Conservation (phyloP, 2,329 filamentous ascomycete species). For the Sarocladium oryzae region DNA sequence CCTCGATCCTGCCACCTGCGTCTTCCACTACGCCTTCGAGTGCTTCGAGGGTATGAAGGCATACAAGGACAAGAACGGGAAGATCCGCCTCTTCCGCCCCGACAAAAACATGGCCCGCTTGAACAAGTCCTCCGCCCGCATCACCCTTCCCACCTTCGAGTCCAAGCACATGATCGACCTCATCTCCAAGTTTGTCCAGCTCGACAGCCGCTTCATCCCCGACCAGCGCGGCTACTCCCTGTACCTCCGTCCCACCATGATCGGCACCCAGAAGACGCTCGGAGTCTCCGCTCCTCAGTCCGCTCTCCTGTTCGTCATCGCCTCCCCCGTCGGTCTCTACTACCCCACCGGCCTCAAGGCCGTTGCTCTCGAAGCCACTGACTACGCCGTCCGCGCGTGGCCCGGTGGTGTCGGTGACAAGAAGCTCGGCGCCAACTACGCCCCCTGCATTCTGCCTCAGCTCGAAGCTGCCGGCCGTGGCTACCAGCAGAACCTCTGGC, state of each 20-base stretch:
- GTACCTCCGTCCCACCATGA: conserved; percentile 93
- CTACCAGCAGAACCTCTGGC: conserved; percentile 97
- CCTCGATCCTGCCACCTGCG: conserved; percentile 90
- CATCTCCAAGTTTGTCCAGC: conserved; percentile 69
- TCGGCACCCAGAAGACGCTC: conserved; percentile 90
- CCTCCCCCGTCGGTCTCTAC: conserved; percentile 93
- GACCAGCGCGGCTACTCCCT: conserved; percentile 82
- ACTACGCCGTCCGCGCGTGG: conserved; percentile 96
- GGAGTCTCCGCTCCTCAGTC: conserved; percentile 89
- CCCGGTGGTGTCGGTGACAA: conserved; percentile 95
- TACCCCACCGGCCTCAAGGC: conserved; percentile 99
- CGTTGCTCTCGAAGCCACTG: conserved; percentile 87
- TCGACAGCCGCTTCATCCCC: conserved; percentile 88
- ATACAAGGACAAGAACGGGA: conserved; percentile 78
- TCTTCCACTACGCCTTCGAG: conserved; percentile 89
- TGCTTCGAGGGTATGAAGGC: conserved; percentile 95
- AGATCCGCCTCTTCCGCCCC: conserved; percentile 83
- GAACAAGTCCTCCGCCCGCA: conserved; percentile 85
- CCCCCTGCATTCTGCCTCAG: conserved; percentile 97
- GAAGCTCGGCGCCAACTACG: conserved; percentile 98
- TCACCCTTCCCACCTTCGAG: conserved; percentile 86
- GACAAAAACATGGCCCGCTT: conserved; percentile 94
- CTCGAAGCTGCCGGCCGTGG: conserved; percentile 83
- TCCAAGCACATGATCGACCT: conserved; percentile 68
- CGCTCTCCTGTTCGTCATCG: conserved; percentile 89